Conservation (phyloP, 768 basidiomycete species). For the Pisolithus albus region DNA sequence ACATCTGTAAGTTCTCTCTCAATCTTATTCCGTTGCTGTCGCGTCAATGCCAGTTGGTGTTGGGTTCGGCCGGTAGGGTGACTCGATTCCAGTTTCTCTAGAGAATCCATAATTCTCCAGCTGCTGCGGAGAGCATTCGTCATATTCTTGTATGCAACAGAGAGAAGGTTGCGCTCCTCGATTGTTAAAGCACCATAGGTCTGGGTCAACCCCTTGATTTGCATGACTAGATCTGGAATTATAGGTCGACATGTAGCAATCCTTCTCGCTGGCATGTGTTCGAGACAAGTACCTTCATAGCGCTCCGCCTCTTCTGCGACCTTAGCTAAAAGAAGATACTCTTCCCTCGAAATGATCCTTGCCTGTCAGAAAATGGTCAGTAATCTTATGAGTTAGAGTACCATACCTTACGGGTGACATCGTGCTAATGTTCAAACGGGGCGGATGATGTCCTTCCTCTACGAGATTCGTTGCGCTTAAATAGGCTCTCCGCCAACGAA, state of each 20-base stretch:
- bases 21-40: constrained; percentile 65
- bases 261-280: neutral
- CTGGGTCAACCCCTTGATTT: constrained; percentile 70
- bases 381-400: neutral
- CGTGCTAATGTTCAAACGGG: neutral
- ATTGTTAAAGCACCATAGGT: constrained; percentile 64
- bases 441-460: neutral
- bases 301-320: constrained; percentile 85
- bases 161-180: constrained; percentile 85
- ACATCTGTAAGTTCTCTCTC: constrained; percentile 69
- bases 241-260: constrained; percentile 14
- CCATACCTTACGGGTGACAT: constrained; percentile 3
- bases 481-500: neutral
- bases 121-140: constrained; percentile 78
- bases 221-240: constrained; percentile 59
- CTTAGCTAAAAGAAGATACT: constrained; percentile 61
- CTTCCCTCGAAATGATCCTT: constrained; percentile 29
- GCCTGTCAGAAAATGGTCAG: constrained; percentile 15
- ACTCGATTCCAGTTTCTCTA: constrained; percentile 54
- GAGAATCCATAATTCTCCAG: constrained; percentile 74
- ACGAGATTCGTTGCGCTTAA: neutral
- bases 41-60: constrained; percentile 57
- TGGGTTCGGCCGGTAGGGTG: constrained; percentile 26
- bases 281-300: constrained; percentile 57
- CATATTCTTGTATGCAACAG: constrained; percentile 86